Evolutionary conservation across 1,284 basidiomycete genomes (phyloP).

Genomic region (Malassezia furfur): DNA sequence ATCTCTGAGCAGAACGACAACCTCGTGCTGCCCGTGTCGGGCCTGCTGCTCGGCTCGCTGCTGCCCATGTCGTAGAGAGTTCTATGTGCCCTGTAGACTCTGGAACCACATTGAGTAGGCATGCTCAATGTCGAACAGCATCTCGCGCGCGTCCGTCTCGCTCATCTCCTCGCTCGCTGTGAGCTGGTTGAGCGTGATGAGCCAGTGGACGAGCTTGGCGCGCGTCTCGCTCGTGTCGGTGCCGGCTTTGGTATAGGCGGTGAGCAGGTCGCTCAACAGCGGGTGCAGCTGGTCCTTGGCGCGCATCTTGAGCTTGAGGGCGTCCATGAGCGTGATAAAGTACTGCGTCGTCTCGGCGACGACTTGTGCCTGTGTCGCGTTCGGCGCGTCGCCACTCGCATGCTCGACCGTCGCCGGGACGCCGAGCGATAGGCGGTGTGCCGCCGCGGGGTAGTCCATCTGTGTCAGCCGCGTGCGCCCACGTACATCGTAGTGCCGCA

Average conservation of each 20-base stretch:
- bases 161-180: slow-evolving; percentile 91
- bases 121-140: slow-evolving; percentile 91
- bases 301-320: slow-evolving; percentile 76
- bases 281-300: slow-evolving; percentile 97
- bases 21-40: slow-evolving; percentile 39
- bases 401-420: slow-evolving; percentile 96
- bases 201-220: slow-evolving; percentile 84
- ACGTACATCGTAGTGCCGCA: slow-evolving; percentile 74
- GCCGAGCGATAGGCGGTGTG: slow-evolving; percentile 79
- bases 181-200: slow-evolving; percentile 93
- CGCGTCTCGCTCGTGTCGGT: slow-evolving; percentile 89
- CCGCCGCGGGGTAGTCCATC: slow-evolving; percentile 90
- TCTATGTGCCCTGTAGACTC: slow-evolving; percentile 54
- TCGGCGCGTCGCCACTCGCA: slow-evolving; percentile 53
- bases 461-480: background rate
- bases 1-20: slow-evolving; percentile 46
- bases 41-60: slow-evolving; percentile 27
- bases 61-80: slow-evolving; percentile 17
- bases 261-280: slow-evolving; percentile 83
- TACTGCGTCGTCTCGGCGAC: slow-evolving; percentile 93
- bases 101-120: slow-evolving; percentile 94
- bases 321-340: slow-evolving; percentile 99
- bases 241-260: slow-evolving; percentile 55
- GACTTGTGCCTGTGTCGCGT: slow-evolving; percentile 75
- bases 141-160: slow-evolving; percentile 89